Conservation (phyloP, 2,329 filamentous ascomycete genomes). For the Ophiostoma ips region DNA sequence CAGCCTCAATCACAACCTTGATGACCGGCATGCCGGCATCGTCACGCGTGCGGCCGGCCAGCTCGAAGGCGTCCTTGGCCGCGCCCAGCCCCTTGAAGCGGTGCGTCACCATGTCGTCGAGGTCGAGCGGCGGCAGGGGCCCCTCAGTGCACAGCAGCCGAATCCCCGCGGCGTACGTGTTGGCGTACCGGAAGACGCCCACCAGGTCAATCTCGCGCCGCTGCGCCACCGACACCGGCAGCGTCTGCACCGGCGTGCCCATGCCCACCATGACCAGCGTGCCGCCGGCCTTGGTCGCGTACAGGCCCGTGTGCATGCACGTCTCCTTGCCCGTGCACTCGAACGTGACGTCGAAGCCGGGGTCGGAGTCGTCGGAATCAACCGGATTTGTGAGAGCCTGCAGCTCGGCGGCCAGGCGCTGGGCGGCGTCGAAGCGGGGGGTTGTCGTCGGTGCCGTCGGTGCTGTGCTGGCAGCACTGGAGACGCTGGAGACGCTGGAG, state of each 20-base stretch:
- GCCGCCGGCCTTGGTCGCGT: constrained; percentile 55
- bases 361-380: constrained; percentile 14
- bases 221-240: constrained; percentile 58
- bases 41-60: constrained; percentile 55
- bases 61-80: constrained; percentile 51
- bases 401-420: constrained; percentile 34
- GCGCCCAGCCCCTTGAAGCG: constrained; percentile 50
- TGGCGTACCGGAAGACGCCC: constrained; percentile 66
- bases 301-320: constrained; percentile 63
- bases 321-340: constrained; percentile 66
- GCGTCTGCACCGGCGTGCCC: constrained; percentile 62
- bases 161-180: constrained; percentile 62
- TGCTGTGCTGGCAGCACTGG: not conserved
- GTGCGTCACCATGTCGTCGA: constrained; percentile 63
- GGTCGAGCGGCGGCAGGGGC: constrained; percentile 47
- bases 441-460: constrained; percentile 28
- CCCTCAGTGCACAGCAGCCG: constrained; percentile 39
- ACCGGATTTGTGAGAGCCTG: constrained; percentile 26
- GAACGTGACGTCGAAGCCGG: constrained; percentile 55
- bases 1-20: constrained; percentile 49
- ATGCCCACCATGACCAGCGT: constrained; percentile 67
- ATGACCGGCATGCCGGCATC: constrained; percentile 54
- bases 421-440: constrained; percentile 37
- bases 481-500: not conserved
- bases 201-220: constrained; percentile 64